Evolutionary conservation across 164 flowering plant species (phyloP).

Genomic region (Brasenia schreberi): DNA sequence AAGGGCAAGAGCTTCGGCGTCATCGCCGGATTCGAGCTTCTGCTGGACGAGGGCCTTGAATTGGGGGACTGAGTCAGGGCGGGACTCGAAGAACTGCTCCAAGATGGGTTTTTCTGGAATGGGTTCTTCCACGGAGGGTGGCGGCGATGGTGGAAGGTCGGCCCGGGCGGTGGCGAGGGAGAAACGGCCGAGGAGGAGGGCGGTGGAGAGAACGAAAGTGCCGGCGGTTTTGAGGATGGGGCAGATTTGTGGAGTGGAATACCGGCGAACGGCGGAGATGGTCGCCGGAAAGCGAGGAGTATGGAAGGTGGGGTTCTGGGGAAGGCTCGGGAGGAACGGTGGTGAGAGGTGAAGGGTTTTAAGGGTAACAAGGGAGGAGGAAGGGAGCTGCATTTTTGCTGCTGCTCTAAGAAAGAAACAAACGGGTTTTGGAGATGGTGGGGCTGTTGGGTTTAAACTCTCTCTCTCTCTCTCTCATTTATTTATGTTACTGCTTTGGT

Average conservation of each 20-base stretch:
- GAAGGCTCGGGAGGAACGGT: neutral
- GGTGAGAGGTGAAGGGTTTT: slow-evolving; percentile 2
- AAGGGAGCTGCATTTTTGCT: neutral
- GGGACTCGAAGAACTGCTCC: slow-evolving; percentile 35
- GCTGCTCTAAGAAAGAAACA: neutral
- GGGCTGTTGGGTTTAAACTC: neutral
- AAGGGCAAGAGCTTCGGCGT: slow-evolving; percentile 47
- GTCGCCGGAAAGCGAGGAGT: neutral
- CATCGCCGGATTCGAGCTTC: slow-evolving; percentile 56
- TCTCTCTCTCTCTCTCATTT: too few species aligned
- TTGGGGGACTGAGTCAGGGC: slow-evolving; percentile 33
- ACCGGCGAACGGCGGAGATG: neutral
- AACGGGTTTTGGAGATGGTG: neutral
- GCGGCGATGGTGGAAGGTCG: slow-evolving; percentile 15
- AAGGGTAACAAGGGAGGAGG: neutral
- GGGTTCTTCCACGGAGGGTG: neutral
- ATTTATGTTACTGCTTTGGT: too few species aligned
- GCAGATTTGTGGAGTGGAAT: slow-evolving; percentile 2
- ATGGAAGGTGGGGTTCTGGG: neutral
- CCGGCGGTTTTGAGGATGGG: slow-evolving; percentile 18
- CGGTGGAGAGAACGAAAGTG: slow-evolving; percentile 24
- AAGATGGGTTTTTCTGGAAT: slow-evolving; percentile 17
- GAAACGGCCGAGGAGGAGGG: slow-evolving; percentile 18
- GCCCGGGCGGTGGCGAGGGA: slow-evolving; percentile 29
- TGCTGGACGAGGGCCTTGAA: slow-evolving; percentile 38